Evolutionary conservation across 768 basidiomycete species (phyloP), one percentile per base, ranked within the genome.

Genomic region (Phlegmacium glaucopus): DNA sequence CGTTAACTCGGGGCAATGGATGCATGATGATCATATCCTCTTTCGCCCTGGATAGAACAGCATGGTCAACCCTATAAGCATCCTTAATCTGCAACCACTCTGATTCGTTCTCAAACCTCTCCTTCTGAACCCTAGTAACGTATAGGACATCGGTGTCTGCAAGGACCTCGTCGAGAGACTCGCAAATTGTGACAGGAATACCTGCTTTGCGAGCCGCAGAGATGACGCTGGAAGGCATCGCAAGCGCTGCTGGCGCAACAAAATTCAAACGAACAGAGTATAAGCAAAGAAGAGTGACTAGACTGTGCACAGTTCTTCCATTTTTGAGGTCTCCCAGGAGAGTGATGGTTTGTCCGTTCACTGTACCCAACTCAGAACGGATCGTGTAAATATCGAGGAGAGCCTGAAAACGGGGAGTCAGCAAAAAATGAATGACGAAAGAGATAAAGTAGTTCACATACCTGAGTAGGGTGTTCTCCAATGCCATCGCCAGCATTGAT

Each of bases 1-100:
- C 90, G 50, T 90, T 92, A 42, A 95, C 83, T 59, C 96, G 71
- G 11, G 96, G 96, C 16, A 99, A 74, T n/a, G 96, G 96, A 67
- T 99, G 96, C 94, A 99, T 95, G 54, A 98, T 93, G 49, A 98
- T 97, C 84, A 96, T 92, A 44, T 94, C 90, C 53, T 91, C 87
- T 72, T 98, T 98, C 9, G 96, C 95, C 36, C 89, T 77, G 5
- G 93, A 83, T 22, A 99, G 76, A 27, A 98, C 82, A 9, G 94
- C 90, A 61, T 98, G 96, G 67, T 98, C 92, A 45, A 99, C 82
- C 28, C 92, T 76, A 64, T 95, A 98, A 12, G 85, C 81, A 61
- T 95, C 89, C 73, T 92, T 96, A 58, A 96, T 92, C 39, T 83
- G 77, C 53, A 85, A 73, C 90, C 93, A 99, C 63, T 94, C 95